Evolutionary conservation across 306 rosid species (phyloP).

Genomic region (Vachellia pachyceras): DNA sequence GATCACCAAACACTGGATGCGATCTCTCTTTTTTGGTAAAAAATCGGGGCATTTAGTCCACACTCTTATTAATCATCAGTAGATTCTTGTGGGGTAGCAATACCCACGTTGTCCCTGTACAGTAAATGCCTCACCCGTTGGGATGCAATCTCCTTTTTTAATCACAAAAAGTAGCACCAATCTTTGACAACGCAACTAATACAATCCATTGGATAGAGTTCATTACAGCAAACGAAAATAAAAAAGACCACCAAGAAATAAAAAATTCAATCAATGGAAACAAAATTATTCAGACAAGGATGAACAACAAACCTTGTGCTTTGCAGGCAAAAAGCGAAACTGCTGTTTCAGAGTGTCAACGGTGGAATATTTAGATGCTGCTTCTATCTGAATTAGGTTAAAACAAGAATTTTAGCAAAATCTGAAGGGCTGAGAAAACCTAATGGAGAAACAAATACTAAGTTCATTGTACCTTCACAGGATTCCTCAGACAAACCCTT

Average conservation of each 20-base stretch:
- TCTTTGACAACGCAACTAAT: neutral
- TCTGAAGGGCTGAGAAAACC: neutral
- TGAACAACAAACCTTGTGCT: conserved; percentile 59
- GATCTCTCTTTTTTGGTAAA: too few species aligned
- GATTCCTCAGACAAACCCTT: conserved; percentile 86
- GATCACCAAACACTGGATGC: too few species aligned
- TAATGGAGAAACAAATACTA: conserved; percentile 5
- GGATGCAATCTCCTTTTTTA: neutral
- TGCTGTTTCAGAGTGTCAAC: conserved; percentile 93
- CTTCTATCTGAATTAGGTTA: conserved; percentile 75
- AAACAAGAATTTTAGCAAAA: conserved; percentile 23
- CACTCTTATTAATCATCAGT: too few species aligned
- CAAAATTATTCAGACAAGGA: neutral
- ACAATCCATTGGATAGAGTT: neutral
- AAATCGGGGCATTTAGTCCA: too few species aligned
- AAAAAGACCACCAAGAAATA: neutral
- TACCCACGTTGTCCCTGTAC: too few species aligned
- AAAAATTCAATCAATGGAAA: neutral
- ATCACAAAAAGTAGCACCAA: neutral
- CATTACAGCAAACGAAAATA: conserved; percentile 7
- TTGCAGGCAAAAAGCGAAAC: conserved; percentile 73
- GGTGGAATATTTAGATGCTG: conserved; percentile 82
- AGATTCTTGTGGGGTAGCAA: too few species aligned
- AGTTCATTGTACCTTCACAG: conserved; percentile 75
- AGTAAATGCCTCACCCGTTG: too few species aligned